These are phyloP conservation scores for Pyracantha coccinea DNA, from an alignment of 331 rosid species.

Conservation along the genomic window DNA sequence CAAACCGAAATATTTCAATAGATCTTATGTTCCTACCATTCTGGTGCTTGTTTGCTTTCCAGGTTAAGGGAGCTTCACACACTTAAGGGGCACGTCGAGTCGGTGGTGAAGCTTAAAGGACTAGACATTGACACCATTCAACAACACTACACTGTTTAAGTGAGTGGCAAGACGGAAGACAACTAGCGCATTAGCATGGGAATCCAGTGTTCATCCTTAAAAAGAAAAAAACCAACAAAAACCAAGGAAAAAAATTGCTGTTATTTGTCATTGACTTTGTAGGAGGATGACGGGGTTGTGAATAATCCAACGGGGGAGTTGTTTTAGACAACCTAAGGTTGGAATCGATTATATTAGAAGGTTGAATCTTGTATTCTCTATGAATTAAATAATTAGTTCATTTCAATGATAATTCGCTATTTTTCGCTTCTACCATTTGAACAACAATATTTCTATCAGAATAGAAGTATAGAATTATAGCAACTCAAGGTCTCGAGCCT, in stretches of 20 bases:
- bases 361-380: slow-evolving; percentile 10
- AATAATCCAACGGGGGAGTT: slow-evolving; percentile 46
- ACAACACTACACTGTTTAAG: no score
- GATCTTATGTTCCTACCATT: not conserved
- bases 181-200: not conserved
- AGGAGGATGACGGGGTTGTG: slow-evolving; percentile 4
- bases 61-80: slow-evolving; percentile 26
- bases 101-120: no score
- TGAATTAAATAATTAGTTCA: not conserved
- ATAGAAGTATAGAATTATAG: no score
- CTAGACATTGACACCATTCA: no score
- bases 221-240: not conserved
- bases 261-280: not conserved
- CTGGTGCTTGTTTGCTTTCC: not conserved
- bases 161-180: slow-evolving; percentile 24
- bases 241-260: no score
- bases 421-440: not conserved
- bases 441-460: no score
- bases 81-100: no score
- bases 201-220: slow-evolving; percentile 7
- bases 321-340: slow-evolving; percentile 27
- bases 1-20: not conserved
- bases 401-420: not conserved
- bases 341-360: not conserved
- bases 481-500: no score